Percentiles rank a stretch among this genome's conserved stretches.
Evolutionary conservation across 2,329 filamentous ascomycete genomes (phyloP).

Genomic region (Ceratocystis diversiconidia): DNA sequence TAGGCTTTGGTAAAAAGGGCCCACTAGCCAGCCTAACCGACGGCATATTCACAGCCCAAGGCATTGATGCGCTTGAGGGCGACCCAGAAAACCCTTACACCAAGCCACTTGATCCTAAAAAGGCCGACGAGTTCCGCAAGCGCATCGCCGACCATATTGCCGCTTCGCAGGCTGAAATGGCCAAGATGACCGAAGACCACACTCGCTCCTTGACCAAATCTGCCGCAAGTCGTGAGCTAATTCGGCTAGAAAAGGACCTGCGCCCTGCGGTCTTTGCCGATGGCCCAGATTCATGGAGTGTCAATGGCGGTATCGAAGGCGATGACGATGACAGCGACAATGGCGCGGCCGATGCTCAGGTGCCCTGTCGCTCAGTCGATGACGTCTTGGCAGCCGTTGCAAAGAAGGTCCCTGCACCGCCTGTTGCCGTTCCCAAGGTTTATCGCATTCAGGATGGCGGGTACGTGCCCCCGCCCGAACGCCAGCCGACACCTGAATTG

Average conservation of each 20-base stretch:
- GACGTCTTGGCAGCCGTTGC: constrained; percentile 66
- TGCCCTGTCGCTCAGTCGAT: constrained; percentile 43
- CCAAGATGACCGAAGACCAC: constrained; percentile 69
- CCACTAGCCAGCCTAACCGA: constrained; percentile 69
- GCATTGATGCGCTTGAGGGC: constrained; percentile 33
- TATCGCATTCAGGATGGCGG: constrained; percentile 67
- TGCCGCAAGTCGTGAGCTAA: constrained; percentile 54
- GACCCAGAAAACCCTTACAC: constrained; percentile 43
- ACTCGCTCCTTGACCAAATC: constrained; percentile 60
- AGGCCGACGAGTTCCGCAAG: constrained; percentile 71
- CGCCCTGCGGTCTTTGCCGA: constrained; percentile 48
- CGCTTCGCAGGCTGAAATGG: constrained; percentile 66
- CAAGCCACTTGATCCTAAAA: constrained; percentile 55
- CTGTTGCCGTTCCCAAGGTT: constrained; percentile 49
- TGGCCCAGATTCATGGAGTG: constrained; percentile 46
- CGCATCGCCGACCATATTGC: constrained; percentile 59
- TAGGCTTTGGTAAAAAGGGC: constrained; percentile 73
- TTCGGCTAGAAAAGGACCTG: constrained; percentile 61
- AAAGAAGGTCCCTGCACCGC: constrained; percentile 50
- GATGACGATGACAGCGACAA: constrained; percentile 35
- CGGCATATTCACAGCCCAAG: constrained; percentile 62
- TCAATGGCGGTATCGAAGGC: constrained; percentile 42
- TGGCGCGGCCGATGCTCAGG: constrained; percentile 26
- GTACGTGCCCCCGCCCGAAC: constrained; percentile 43
- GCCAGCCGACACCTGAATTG: constrained; percentile 32